Evolutionary conservation across 257 asterid species (phyloP).

Genomic region (Penstemon davidsonii): DNA sequence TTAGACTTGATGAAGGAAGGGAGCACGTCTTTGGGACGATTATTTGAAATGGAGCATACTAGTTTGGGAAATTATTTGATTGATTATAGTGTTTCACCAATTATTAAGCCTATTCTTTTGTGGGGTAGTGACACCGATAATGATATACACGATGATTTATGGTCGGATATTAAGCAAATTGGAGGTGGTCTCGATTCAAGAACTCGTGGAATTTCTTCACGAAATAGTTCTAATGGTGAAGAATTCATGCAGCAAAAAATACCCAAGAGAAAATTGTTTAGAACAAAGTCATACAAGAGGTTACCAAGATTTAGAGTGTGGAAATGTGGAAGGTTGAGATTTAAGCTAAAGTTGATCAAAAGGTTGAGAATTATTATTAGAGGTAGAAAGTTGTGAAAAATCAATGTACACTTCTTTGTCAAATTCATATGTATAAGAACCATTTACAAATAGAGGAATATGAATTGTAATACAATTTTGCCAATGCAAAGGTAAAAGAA

Average conservation of each 20-base stretch:
- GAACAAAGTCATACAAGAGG: slow-evolving; percentile 50
- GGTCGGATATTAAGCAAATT: slow-evolving; percentile 35
- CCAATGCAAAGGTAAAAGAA: neutral
- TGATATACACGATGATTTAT: slow-evolving; percentile 55
- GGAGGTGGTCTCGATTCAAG: slow-evolving; percentile 23
- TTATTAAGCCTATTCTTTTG: slow-evolving; percentile 45
- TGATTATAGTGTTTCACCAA: slow-evolving; percentile 63
- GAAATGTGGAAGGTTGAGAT: slow-evolving; percentile 48
- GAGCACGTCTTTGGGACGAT: slow-evolving; percentile 60
- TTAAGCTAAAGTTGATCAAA: slow-evolving; percentile 40
- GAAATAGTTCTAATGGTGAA: slow-evolving; percentile 6
- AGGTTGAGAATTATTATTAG: slow-evolving; percentile 44
- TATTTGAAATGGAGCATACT: slow-evolving; percentile 74
- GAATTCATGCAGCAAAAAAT: slow-evolving; percentile 3
- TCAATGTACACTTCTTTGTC: neutral
- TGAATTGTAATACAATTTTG: neutral
- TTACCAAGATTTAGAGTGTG: slow-evolving; percentile 52
- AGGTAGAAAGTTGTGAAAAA: slow-evolving; percentile 36
- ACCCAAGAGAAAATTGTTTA: slow-evolving; percentile 35
- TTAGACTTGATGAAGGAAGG: slow-evolving; percentile 68
- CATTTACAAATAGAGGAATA: slow-evolving; percentile 1
- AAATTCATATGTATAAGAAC: neutral
- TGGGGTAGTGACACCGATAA: slow-evolving; percentile 54
- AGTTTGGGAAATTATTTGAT: slow-evolving; percentile 52
- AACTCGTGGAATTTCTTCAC: slow-evolving; percentile 28